A percentile compares a stretch with the other conserved stretches of the same genome.
Conservation (phyloP, 164 flowering plant genomes). For the Kalanchoe fedtschenkoi region DNA sequence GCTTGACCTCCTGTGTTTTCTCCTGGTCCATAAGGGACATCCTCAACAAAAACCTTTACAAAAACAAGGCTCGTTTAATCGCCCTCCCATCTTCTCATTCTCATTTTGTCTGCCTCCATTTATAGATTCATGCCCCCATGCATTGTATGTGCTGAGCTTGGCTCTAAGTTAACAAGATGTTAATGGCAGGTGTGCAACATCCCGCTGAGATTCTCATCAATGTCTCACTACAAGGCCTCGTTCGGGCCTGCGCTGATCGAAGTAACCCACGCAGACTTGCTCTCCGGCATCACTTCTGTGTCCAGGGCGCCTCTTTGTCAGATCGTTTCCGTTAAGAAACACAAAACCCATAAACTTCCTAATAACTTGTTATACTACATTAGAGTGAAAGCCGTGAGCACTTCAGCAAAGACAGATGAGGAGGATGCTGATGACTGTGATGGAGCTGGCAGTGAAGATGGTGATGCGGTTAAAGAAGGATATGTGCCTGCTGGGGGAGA, state of each 20-base stretch:
- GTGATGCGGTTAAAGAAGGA: not conserved
- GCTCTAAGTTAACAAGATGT: not conserved
- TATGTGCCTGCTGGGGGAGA: conserved; percentile 22
- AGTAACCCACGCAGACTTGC: conserved; percentile 30
- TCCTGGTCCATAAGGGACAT: conserved; percentile 32
- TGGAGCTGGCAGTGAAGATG: not conserved
- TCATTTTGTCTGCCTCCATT: too few relatives aligned
- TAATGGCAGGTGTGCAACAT: conserved; percentile 27
- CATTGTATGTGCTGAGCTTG: too few relatives aligned
- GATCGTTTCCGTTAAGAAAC: not conserved
- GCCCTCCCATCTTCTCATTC: not conserved
- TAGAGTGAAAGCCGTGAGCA: not conserved
- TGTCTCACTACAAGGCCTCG: conserved; percentile 18
- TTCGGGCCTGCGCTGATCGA: conserved; percentile 28
- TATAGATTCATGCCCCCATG: too few relatives aligned
- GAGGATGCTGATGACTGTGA: not conserved
- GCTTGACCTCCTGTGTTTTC: conserved; percentile 16
- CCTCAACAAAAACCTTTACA: conserved; percentile 22
- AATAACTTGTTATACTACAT: conserved; percentile 11
- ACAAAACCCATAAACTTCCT: conserved; percentile 1
- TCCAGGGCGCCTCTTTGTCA: conserved; percentile 14
- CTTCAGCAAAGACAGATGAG: not conserved
- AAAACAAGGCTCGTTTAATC: conserved; percentile 21
- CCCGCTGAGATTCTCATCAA: conserved; percentile 27
- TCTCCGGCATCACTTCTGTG: conserved; percentile 17